Base-by-base conservation (phyloP, 2,329 filamentous ascomycete species). In the Scortechinia acanthostroma region DNA sequence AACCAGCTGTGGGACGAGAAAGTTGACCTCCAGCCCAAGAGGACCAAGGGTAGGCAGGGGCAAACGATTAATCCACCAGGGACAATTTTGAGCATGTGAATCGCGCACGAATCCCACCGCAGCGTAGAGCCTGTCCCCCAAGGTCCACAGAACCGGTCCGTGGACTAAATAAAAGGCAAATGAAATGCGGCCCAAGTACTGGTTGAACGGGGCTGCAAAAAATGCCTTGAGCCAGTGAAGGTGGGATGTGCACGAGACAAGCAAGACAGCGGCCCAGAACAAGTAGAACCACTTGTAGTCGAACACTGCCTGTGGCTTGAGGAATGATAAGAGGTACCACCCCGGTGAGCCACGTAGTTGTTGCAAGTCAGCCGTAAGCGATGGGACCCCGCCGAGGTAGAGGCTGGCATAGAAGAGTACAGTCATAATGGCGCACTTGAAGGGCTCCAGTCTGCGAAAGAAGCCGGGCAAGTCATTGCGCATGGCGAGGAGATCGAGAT, bases 221-320 rank as follows among this genome's bases (percentile, higher is more conserved):
- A n/a, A n/a, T n/a, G n/a, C n/a, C n/a, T n/a, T n/a, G n/a, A n/a
- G n/a, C n/a, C n/a, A n/a, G n/a, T n/a, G n/a, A n/a, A n/a, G n/a
- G n/a, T n/a, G n/a, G n/a, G n/a, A n/a, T n/a, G n/a, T n/a, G n/a
- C n/a, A n/a, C n/a, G n/a, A n/a, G 0, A 87, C 71, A 0, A 82
- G 56, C 44, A 81, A 68, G 20, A 68, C 63, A 1, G 80, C 70
- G 1, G 78, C 80, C 64, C 71, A 77, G 55, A 81, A 81, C 2
- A 85, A 68, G 55, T 72, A 85, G 60, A 84, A 84, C 79, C 79
- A 85, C 58, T 84, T 85, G 55, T 70, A 73, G 55, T 84, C 77
- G 51, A 70, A 83, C 10, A 81, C 75, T 1, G 80, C 80, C 54
- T 84, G 78, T 0, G 81, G 79, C 48, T 82, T 83, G 46, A 86